Percentiles rank a stretch among this genome's conserved stretches.
Evolutionary conservation across 257 asterid genomes (phyloP).

Genomic region (Scutellaria galericulata): DNA sequence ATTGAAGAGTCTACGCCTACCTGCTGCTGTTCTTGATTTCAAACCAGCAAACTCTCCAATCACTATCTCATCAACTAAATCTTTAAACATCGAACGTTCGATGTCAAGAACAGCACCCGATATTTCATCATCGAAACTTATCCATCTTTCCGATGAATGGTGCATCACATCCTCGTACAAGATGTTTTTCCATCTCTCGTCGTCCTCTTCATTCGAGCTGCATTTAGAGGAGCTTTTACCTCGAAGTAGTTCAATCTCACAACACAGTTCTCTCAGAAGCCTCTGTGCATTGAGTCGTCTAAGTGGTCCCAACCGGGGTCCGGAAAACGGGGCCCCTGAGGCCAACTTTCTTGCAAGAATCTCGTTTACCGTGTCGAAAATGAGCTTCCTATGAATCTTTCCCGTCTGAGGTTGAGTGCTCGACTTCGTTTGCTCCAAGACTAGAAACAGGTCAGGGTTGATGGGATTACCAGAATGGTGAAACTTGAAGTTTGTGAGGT

Average conservation of each 20-base stretch:
- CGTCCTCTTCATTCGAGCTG: constrained; percentile 57
- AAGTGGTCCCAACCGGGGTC: constrained; percentile 41
- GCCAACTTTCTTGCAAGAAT: constrained; percentile 64
- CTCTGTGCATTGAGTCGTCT: constrained; percentile 63
- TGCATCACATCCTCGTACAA: constrained; percentile 63
- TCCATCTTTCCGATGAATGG: constrained; percentile 64
- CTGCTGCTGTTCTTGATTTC: constrained; percentile 47
- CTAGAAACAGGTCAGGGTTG: constrained; percentile 89
- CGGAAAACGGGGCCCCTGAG: constrained; percentile 38
- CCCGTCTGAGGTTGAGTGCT: constrained; percentile 40
- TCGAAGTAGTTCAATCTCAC: constrained; percentile 68
- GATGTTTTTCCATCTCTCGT: constrained; percentile 60
- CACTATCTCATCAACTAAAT: constrained; percentile 80
- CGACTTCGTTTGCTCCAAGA: constrained; percentile 89
- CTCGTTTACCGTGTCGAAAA: constrained; percentile 82
- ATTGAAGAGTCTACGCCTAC: constrained; percentile 50
- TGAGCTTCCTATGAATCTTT: constrained; percentile 64
- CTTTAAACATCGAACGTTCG: constrained; percentile 84
- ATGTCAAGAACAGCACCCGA: constrained; percentile 79
- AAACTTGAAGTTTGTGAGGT: constrained; percentile 70
- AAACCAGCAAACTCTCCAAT: constrained; percentile 63
- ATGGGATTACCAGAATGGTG: constrained; percentile 85
- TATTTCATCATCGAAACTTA: constrained; percentile 48
- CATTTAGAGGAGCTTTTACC: constrained; percentile 40
- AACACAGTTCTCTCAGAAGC: constrained; percentile 78